Percentiles rank a stretch among this genome's conserved stretches.
Evolutionary conservation across 179 eudicot genomes (phyloP).

Genomic region (Carnegiea gigantea): DNA sequence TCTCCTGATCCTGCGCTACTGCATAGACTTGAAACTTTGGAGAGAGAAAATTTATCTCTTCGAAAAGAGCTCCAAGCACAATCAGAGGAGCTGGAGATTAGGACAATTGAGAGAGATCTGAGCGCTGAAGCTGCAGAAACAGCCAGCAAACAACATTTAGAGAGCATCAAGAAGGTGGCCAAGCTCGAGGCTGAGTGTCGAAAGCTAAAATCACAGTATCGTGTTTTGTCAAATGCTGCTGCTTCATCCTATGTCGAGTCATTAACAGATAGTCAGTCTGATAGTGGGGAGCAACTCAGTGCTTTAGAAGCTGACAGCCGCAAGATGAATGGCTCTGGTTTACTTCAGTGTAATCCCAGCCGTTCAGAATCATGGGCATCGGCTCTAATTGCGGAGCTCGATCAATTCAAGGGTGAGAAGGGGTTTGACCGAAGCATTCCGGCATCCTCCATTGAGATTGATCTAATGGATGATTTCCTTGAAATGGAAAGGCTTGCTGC

Average conservation of each 20-base stretch:
- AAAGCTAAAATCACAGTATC: constrained; percentile 47
- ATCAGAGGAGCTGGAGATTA: constrained; percentile 58
- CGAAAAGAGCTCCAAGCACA: constrained; percentile 41
- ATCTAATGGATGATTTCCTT: constrained; percentile 82
- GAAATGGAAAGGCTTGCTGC: constrained; percentile 77
- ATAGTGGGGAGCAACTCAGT: constrained; percentile 34
- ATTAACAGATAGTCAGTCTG: constrained; percentile 58
- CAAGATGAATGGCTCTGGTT: constrained; percentile 24
- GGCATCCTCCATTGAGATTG: constrained; percentile 40
- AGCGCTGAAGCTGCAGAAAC: constrained; percentile 69
- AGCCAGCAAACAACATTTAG: constrained; percentile 75
- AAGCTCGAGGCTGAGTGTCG: constrained; percentile 83
- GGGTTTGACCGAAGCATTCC: constrained; percentile 28
- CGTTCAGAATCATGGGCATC: constrained; percentile 47
- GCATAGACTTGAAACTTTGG: constrained; percentile 39
- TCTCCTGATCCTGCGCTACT: constrained; percentile 33
- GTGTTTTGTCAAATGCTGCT: constrained; percentile 35
- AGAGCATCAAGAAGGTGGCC: constrained; percentile 65
- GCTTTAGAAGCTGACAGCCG: constrained; percentile 34
- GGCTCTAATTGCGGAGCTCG: constrained; percentile 47
- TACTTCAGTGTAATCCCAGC: constrained; percentile 21
- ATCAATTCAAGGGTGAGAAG: constrained; percentile 45
- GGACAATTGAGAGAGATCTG: constrained; percentile 60
- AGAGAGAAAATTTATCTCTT: constrained; percentile 53
- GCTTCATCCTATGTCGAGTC: constrained; percentile 52